phyloP scores from a whole-genome alignment of 1,284 basidiomycete species.

The Athelia psychrophila region DNA sequence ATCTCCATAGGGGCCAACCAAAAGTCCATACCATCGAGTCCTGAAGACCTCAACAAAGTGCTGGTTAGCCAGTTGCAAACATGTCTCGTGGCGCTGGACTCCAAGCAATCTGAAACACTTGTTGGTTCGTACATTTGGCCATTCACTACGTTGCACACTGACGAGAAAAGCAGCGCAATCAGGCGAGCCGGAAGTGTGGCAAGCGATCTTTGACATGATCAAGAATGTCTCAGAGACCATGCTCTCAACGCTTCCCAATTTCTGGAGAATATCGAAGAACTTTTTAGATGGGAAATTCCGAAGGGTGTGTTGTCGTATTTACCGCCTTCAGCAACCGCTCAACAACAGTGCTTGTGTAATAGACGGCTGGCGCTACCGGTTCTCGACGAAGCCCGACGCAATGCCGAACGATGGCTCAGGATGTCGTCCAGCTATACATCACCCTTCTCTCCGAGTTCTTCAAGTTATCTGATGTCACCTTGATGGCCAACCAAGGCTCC shows the following conservation, averaged over 20 bases:
- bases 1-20: constrained; percentile 9
- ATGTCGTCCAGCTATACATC: constrained; percentile 88
- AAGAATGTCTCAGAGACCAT: constrained; percentile 72
- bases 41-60: constrained; percentile 37
- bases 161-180: constrained; percentile 24
- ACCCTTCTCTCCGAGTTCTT: constrained; percentile 89
- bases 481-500: constrained; percentile 42
- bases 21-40: constrained; percentile 26
- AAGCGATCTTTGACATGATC: constrained; percentile 69
- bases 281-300: constrained; percentile 92
- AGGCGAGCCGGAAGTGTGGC: constrained; percentile 71
- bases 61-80: constrained; percentile 55
- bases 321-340: too few relatives aligned
- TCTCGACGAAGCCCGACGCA: constrained; percentile 77
- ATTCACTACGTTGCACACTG: constrained; percentile 1
- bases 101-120: constrained; percentile 59
- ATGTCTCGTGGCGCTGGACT: constrained; percentile 57
- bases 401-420: constrained; percentile 87
- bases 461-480: constrained; percentile 75
- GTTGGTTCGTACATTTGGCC: constrained; percentile 50
- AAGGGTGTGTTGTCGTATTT: constrained; percentile 48
- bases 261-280: constrained; percentile 90
- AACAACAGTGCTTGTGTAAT: too few relatives aligned
- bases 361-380: constrained; percentile 21
- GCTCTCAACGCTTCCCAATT: constrained; percentile 78